A percentile compares a stretch with the other conserved stretches of the same genome.
These are phyloP conservation scores for Trichophyton simii DNA, from an alignment of 2,329 filamentous ascomycete species.

Conservation along the genomic window DNA sequence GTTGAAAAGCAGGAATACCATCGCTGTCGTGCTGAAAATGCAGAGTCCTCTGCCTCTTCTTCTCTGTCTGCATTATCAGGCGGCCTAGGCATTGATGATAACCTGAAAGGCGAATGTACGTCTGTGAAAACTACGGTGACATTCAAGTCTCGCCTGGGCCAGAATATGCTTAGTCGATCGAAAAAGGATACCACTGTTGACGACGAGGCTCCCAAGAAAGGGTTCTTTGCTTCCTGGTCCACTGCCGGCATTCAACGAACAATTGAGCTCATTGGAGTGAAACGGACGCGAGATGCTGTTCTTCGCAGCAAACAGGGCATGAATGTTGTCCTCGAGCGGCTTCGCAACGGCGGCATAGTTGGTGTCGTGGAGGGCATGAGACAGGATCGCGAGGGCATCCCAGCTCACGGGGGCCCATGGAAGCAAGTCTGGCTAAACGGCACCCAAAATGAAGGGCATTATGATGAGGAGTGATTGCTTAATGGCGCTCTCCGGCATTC, in stretches of 20 bases:
- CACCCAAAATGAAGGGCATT: constrained; percentile 2
- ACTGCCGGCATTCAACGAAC: constrained; percentile 49
- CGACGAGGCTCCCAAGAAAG: constrained; percentile 42
- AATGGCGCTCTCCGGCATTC: neutral
- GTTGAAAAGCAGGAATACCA: constrained; percentile 48
- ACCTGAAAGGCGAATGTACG: constrained; percentile 34
- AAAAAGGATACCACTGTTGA: constrained; percentile 28
- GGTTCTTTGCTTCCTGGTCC: constrained; percentile 48
- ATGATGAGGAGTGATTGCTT: constrained; percentile 7
- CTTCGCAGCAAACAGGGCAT: constrained; percentile 53
- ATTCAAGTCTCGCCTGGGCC: constrained; percentile 48
- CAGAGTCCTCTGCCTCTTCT: constrained; percentile 7
- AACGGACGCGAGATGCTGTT: constrained; percentile 47
- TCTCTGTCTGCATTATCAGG: constrained; percentile 11
- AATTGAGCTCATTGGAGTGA: constrained; percentile 51
- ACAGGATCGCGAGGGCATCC: constrained; percentile 40
- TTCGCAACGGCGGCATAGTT: constrained; percentile 54
- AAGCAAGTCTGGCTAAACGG: constrained; percentile 32
- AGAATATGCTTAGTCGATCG: constrained; percentile 37
- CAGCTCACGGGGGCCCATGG: constrained; percentile 29
- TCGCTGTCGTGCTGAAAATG: constrained; percentile 28
- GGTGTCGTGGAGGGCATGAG: constrained; percentile 60
- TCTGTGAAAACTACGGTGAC: constrained; percentile 50
- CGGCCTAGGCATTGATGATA: constrained; percentile 26
- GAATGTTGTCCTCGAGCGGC: constrained; percentile 51